Evolutionary conservation across 164 flowering plant species (phyloP), one percentile per base, ranked within the genome.

Genomic region (Hamamelis virginiana): DNA sequence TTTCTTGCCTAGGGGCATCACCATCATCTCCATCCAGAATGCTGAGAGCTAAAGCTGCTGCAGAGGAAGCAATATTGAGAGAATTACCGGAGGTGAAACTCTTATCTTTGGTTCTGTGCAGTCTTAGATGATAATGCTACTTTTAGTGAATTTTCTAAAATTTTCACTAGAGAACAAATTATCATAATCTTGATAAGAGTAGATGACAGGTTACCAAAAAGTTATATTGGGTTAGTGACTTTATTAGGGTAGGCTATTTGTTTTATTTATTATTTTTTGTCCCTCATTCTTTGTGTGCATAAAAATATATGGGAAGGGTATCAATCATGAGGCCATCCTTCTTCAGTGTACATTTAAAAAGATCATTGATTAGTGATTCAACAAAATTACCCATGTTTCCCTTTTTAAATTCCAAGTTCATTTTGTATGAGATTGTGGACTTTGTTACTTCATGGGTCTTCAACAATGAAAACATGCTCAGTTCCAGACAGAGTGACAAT

Each of bases 1-100:
- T 95, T 80, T 95, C 98, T 69, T 85, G 91, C 82, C 80, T 95
- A 62, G 97, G 98, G 38, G 94, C 97, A 58, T 88, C 97, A 65
- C 59, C 82, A 59, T 84, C 97, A 59, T 92, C 99, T 65, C 87
- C 96, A 60, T 92, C 99, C 69, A 87, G 93, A 71, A 65, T 86
- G 81, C 85, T 82, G 38, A 82, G 81, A 81, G 82, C 97, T 61
- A 95, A 95, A 83, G 97, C 99, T 69, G 96, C 94, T 67, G 99
- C 85, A 22, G 99, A 95, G 73, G 92, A 86, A 85, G 82, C 94
- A 53, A 61, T 92, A 38, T 76, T 90, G 62, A 83, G 85, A 70
- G 91, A 85, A 76, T 55, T 92, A 23, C 97, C 97, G 45, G 92
- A 90, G 95, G 99, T 95, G 51, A 68, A 48, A 9, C 12, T 59